Base-by-base conservation (phyloP, 305 asterid genomes). In the Solanum chacoense region DNA sequence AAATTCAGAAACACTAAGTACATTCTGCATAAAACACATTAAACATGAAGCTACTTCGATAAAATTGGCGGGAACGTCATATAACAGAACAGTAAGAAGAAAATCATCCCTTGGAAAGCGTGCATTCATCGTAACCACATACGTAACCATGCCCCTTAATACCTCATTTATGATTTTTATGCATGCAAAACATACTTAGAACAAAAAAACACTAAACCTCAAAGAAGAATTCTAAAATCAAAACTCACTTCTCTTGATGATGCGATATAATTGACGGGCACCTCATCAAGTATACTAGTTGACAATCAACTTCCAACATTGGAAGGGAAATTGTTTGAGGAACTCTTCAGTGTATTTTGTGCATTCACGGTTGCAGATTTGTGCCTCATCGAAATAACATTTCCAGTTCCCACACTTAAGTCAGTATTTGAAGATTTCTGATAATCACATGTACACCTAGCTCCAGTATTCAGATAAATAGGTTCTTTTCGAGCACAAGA, bases 241-340 rank as follows among this genome's bases (percentile, higher is more conserved):
- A 72, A 88, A 87, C 91, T 89, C 88, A 95, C 98, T 98, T 94
- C 98, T 89, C 97, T 93, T 59, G 98, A 93, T 96, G 97, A 95
- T 5, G 98, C 93, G 88, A 95, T 95, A 79, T 97, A 40, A 40
- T 11, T 95, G 92, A 97, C 98, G 0, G 98, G 94, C 88, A 95
- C 95, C 83, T 97, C 98, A 92, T 95, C 97, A 84, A 94, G 93
- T 77, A 95, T 95, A 85, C 98, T 97, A 88, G 98, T 95, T 42
- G 96, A 93, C 75, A 95, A 90, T 89, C 96, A 91, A 89, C 93
- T 93, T 89, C 92, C 94, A 69, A 96, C 98, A 89, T 95, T 95
- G 67, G 96, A 75, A 75, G 98, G 99, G 88, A 95, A 96, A 91
- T 92, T 94, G 11, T 59, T 59, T 22, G n/a, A 59, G n/a, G 9